A percentile compares a stretch with the other conserved stretches of the same genome.
Conservation (phyloP, 495 filamentous ascomycete genomes). For the Podospora pseudopauciseta region DNA sequence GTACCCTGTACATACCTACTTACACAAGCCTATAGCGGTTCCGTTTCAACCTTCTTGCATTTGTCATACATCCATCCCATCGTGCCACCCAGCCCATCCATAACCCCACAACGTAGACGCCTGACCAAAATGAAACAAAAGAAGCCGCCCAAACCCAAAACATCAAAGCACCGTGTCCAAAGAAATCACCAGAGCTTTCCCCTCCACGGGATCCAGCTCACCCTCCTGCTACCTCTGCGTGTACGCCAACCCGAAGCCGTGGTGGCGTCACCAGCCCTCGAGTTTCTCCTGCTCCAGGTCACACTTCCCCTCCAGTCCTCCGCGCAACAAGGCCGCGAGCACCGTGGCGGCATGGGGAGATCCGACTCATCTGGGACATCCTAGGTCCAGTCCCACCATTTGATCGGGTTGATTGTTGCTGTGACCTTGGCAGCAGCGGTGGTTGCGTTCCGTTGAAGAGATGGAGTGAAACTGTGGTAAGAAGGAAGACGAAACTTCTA, state of each 20-base stretch:
- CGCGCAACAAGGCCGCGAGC: neutral
- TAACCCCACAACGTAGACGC: neutral
- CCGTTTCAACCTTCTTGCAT: neutral
- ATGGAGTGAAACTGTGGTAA: neutral
- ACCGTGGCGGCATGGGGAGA: neutral
- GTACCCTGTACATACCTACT: neutral
- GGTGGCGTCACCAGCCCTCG: neutral
- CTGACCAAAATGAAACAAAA: neutral
- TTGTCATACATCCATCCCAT: neutral
- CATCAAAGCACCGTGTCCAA: neutral
- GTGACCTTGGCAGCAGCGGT: neutral
- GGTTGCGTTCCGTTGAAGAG: neutral
- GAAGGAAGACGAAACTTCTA: constrained; percentile 31
- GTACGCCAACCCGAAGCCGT: too few species aligned
- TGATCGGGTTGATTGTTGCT: neutral
- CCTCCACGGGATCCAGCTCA: constrained; percentile 24
- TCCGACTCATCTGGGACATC: neutral
- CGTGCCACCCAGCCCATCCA: neutral
- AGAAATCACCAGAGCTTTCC: constrained; percentile 18
- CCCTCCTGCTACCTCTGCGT: constrained; percentile 7
- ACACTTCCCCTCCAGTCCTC: neutral
- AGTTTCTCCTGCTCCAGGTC: neutral
- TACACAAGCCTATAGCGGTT: neutral
- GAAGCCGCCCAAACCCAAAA: neutral
- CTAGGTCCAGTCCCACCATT: neutral